A percentile compares a stretch with the other conserved stretches of the same genome.
phyloP scores from a whole-genome alignment of 1,284 basidiomycete species.

The Inonotus hispidus region DNA sequence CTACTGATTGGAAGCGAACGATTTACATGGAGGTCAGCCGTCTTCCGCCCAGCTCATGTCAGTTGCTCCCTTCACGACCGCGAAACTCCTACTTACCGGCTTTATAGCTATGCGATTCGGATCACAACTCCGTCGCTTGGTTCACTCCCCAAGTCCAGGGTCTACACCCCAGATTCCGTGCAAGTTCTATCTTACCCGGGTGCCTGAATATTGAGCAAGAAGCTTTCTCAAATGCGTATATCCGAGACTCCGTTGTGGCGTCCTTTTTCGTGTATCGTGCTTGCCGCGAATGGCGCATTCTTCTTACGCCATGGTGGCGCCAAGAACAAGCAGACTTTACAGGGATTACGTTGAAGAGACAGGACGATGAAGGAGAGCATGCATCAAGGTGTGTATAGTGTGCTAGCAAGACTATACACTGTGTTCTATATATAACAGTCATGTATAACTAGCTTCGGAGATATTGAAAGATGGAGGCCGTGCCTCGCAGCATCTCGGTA shows the following conservation, averaged over 20 bases:
- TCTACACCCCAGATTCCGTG: not conserved
- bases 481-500: too few relatives aligned
- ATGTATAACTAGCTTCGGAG: too few relatives aligned
- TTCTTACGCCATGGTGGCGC: slow-evolving; percentile 9
- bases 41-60: slow-evolving; percentile 8
- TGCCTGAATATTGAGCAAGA: not conserved
- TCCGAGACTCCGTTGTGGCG: not conserved
- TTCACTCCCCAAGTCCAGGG: not conserved
- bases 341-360: not conserved
- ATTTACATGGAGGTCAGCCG: slow-evolving; percentile 6
- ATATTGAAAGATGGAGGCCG: too few relatives aligned
- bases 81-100: not conserved
- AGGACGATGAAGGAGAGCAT: not conserved
- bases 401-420: not conserved
- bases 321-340: not conserved
- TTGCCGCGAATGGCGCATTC: slow-evolving; percentile 1
- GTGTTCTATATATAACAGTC: not conserved
- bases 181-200: not conserved
- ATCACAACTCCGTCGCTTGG: not conserved
- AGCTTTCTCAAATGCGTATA: not conserved
- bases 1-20: not conserved
- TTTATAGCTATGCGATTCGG: slow-evolving; percentile 1
- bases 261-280: slow-evolving; percentile 11
- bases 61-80: not conserved
- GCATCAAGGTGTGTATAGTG: not conserved